Conservation (phyloP, 2,329 filamentous ascomycete genomes). For the Colletotrichum brevisporum region DNA sequence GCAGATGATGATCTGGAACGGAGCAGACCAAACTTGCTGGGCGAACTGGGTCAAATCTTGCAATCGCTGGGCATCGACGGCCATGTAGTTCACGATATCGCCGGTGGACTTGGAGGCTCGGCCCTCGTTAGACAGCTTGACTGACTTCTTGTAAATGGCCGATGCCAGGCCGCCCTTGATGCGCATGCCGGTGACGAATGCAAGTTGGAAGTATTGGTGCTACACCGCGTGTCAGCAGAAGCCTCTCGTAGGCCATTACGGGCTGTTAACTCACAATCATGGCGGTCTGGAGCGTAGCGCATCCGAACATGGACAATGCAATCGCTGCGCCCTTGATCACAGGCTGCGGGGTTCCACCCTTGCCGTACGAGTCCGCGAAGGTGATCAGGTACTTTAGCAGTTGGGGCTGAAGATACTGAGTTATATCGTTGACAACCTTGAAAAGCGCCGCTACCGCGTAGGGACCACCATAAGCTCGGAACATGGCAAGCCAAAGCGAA, state of each 20-base stretch:
- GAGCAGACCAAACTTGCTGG: conserved; percentile 95
- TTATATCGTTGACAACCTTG: conserved; percentile 88
- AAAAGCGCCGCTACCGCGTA: conserved; percentile 87
- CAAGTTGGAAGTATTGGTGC: conserved; percentile 97
- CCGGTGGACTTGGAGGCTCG: conserved; percentile 90
- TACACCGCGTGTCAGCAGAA: conserved; percentile 42
- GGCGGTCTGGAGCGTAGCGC: conserved; percentile 87
- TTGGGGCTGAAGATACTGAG: conserved; percentile 93
- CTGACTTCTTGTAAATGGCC: conserved; percentile 92
- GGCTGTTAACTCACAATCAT: conserved; percentile 69
- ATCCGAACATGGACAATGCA: conserved; percentile 90
- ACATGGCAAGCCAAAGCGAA: conserved; percentile 88
- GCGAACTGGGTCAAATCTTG: conserved; percentile 96
- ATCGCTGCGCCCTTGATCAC: conserved; percentile 88
- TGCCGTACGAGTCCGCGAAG: conserved; percentile 82
- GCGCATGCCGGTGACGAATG: conserved; percentile 96
- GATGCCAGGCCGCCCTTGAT: conserved; percentile 93
- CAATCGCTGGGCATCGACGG: conserved; percentile 94
- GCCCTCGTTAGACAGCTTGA: conserved; percentile 93
- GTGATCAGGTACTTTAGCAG: conserved; percentile 85
- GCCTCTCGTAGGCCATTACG: not conserved
- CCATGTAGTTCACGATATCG: conserved; percentile 99
- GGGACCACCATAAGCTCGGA: conserved; percentile 86
- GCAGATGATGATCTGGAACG: conserved; percentile 95
- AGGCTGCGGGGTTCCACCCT: conserved; percentile 71